phyloP scores from a whole-genome alignment of 805 yeast species.

The Cyberlindnera sargentensis region DNA sequence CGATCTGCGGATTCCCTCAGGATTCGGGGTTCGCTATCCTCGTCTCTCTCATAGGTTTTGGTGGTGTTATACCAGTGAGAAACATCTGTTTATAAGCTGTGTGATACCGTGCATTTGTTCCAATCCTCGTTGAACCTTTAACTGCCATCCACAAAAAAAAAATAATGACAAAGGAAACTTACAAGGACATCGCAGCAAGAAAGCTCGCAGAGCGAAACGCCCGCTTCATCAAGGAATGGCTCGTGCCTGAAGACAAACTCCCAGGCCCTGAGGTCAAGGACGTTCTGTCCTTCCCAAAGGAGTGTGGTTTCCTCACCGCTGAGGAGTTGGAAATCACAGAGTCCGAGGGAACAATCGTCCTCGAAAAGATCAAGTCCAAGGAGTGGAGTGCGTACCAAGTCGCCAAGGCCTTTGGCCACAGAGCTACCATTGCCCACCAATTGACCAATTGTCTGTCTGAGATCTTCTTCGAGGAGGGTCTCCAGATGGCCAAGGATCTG shows the following conservation, averaged over 20 bases:
- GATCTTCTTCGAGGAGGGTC: slow-evolving; percentile 48
- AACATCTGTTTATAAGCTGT: no score
- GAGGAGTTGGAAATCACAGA: slow-evolving; percentile 30
- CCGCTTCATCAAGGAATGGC: slow-evolving; percentile 26
- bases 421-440: slow-evolving; percentile 55
- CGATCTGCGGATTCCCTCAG: no score
- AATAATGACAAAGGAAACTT: slow-evolving; percentile 18
- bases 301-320: slow-evolving; percentile 28
- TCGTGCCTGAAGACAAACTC: slow-evolving; percentile 10
- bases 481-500: slow-evolving; percentile 44
- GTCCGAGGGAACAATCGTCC: slow-evolving; percentile 10
- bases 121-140: no score
- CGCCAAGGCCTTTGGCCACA: slow-evolving; percentile 47
- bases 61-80: no score
- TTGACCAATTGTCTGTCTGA: slow-evolving; percentile 31
- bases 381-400: slow-evolving; percentile 39
- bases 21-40: not conserved
- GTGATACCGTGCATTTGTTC: no score
- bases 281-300: slow-evolving; percentile 30
- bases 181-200: slow-evolving; percentile 33
- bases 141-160: not conserved
- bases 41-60: not conserved
- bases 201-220: slow-evolving; percentile 36
- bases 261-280: slow-evolving; percentile 28
- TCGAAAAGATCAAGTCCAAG: slow-evolving; percentile 25